Base-by-base conservation (phyloP, 208 protist genomes). In the Trypanosoma scelopori region DNA sequence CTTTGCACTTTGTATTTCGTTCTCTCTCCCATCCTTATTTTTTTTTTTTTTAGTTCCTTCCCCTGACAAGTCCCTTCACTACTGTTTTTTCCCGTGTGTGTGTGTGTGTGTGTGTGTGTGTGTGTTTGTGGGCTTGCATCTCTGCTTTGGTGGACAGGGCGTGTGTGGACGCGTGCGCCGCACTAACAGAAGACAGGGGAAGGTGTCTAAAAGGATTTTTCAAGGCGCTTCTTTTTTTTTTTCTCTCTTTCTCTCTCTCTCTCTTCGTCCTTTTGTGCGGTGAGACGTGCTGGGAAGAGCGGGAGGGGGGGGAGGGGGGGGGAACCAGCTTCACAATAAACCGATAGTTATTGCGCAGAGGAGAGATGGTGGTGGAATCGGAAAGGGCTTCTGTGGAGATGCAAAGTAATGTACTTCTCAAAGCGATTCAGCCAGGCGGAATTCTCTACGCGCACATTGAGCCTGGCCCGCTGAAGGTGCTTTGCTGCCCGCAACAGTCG, bases 401-500 rank as follows among this genome's bases (percentile, higher is more conserved):
- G 42, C 41, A 57, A 15, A 59, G 64, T 59, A 91, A 91, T 51
- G 64, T 59, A 2, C 43, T 92, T 22, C 56, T 92, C 30, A 59
- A 57, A 11, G 71, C 80, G n/a, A 70, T 92, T n/a, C 55, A 55
- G 0, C 73, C 77, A 5, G 79, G 77, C 5, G 85, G 82, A 11
- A 55, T 78, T 12, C 78, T 92, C 9, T 28, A 74, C 52, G 53
- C 47, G 13, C 28, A 70, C 12, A 50, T 60, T 37, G 62, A 78
- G 22, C 47, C 39, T 1, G 42, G 71, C 4, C 76, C 78, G 16
- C 57, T 78, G 47, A 81, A 92, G 46, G 73, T 81, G 3, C 62
- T 92, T 6, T 76, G 87, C 46, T 71, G 79, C 13, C 85, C 85
- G 15, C 73, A 72, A 11, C 69, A 89, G 68, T 57, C 72, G 3